phyloP scores from a whole-genome alignment of 2,329 filamentous ascomycete species.

The Sporothrix curviconia region DNA sequence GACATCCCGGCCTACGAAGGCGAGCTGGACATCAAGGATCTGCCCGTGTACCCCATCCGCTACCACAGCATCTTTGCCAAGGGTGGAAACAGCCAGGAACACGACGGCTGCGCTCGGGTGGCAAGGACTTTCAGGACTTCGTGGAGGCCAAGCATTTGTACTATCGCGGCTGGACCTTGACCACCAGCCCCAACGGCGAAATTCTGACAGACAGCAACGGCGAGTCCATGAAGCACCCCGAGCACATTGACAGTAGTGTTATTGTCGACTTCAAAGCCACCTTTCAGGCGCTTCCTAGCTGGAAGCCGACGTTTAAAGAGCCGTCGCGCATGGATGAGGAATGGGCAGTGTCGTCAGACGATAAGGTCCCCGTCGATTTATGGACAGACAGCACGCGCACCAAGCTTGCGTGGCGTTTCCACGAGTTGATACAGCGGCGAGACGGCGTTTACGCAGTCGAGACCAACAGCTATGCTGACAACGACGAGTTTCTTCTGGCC shows the following conservation, averaged over 20 bases:
- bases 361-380: not conserved
- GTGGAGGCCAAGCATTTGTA: constrained; percentile 30
- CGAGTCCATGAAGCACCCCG: constrained; percentile 10
- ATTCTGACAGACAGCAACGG: not conserved
- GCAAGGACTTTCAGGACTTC: constrained; percentile 23
- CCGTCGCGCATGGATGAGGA: not conserved
- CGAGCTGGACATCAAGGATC: constrained; percentile 32
- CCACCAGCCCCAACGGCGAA: constrained; percentile 27
- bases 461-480: constrained; percentile 8
- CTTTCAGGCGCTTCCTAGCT: constrained; percentile 15
- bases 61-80: constrained; percentile 22
- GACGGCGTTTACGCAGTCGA: constrained; percentile 12
- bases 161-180: constrained; percentile 38
- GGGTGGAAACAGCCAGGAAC: constrained; percentile 1
- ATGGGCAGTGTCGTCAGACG: not conserved
- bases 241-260: constrained; percentile 23
- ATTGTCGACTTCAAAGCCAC: constrained; percentile 24
- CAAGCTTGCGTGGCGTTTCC: constrained; percentile 4
- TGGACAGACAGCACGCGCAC: constrained; percentile 10
- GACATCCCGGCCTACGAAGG: constrained; percentile 32
- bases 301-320: constrained; percentile 13
- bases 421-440: constrained; percentile 9
- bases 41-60: constrained; percentile 35
- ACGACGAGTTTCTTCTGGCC: constrained; percentile 1
- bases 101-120: not conserved